Evolutionary conservation across 192 early-diverging fungal genomes (phyloP).

Genomic region (Coemansia sp.): DNA sequence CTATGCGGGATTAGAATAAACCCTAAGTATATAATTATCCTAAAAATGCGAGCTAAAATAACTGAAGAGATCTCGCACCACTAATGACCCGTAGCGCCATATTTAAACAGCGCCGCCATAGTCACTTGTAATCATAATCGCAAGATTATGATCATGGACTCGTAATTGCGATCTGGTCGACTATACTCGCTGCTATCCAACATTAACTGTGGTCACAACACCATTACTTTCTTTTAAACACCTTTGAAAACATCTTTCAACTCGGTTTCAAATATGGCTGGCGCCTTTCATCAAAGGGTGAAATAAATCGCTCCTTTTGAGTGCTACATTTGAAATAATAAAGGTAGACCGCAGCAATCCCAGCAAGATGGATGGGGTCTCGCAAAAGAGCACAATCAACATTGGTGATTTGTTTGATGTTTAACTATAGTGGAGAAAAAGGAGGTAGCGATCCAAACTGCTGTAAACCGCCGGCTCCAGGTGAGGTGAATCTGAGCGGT

Average conservation of each 20-base stretch:
- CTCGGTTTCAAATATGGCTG: neutral
- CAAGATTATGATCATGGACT: no score
- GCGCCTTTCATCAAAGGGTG: neutral
- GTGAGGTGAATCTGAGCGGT: conserved; percentile 25
- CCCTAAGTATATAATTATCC: no score
- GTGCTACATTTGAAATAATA: neutral
- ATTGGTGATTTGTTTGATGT: neutral
- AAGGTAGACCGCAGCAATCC: neutral
- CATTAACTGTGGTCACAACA: neutral
- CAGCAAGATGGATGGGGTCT: neutral
- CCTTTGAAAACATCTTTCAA: neutral
- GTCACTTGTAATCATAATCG: no score
- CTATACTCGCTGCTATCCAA: no score
- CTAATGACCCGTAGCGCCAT: no score
- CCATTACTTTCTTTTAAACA: neutral
- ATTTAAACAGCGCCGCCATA: no score
- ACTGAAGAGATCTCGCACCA: no score
- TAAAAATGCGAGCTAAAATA: no score
- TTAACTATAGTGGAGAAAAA: conserved; percentile 9
- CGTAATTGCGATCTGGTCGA: no score
- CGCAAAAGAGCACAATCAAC: neutral
- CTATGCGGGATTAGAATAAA: no score
- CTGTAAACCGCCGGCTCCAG: conserved; percentile 20
- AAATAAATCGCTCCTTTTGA: neutral
- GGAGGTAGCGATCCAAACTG: conserved; percentile 48